phyloP scores from a whole-genome alignment of 805 yeast genomes.

The Monosporozyma siamensis region DNA sequence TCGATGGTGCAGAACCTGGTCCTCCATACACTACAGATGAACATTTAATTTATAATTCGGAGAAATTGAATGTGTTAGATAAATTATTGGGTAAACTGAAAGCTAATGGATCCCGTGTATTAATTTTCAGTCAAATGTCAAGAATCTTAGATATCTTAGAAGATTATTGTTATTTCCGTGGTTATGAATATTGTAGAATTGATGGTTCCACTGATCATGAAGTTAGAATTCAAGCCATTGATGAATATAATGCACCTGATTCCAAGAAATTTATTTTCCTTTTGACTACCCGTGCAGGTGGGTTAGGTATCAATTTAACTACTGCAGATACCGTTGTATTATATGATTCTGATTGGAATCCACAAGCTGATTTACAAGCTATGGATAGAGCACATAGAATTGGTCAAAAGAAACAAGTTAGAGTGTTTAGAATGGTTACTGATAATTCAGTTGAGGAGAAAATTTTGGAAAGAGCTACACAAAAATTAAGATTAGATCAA shows the following conservation, averaged over 20 bases:
- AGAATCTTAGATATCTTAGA: conserved; percentile 72
- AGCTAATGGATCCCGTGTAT: conserved; percentile 65
- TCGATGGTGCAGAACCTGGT: conserved; percentile 86
- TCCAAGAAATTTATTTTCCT: conserved; percentile 64
- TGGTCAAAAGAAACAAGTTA: conserved; percentile 78
- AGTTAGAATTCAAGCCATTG: conserved; percentile 67
- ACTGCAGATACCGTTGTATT: conserved; percentile 70
- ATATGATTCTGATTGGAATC: conserved; percentile 82
- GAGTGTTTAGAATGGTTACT: conserved; percentile 67
- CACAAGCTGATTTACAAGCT: conserved; percentile 82
- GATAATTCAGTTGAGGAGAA: conserved; percentile 81
- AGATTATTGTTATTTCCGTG: conserved; percentile 66
- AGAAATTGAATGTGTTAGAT: conserved; percentile 64
- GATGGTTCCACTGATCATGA: conserved; percentile 79
- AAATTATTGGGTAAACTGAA: conserved; percentile 51
- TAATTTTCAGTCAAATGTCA: conserved; percentile 78
- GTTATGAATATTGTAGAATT: conserved; percentile 63
- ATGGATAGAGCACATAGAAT: conserved; percentile 88
- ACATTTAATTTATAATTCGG: conserved; percentile 65
- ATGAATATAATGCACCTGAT: conserved; percentile 69
- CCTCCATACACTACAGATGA: conserved; percentile 84
- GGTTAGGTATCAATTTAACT: conserved; percentile 75
- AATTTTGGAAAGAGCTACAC: conserved; percentile 73
- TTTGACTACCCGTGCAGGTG: conserved; percentile 83
- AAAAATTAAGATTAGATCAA: conserved; percentile 68